These are phyloP conservation scores for Moringa oleifera DNA, from an alignment of 345 rosid species.

Conservation along the genomic window DNA sequence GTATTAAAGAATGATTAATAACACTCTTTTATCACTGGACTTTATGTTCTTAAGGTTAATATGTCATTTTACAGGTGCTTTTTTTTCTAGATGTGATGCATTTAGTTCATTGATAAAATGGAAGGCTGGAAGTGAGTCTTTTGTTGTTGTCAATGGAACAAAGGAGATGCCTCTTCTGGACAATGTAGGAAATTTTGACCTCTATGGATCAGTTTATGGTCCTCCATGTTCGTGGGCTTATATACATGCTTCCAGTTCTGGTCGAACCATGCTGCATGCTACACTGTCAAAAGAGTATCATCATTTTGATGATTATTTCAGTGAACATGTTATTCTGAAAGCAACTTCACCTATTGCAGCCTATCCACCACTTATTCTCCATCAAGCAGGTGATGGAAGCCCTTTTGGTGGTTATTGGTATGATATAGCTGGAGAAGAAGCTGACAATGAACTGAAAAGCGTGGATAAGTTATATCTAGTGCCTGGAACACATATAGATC, in stretches of 20 bases:
- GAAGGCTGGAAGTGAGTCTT: slow-evolving; percentile 73
- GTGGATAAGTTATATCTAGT: slow-evolving; percentile 61
- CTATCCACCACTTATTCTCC: slow-evolving; percentile 61
- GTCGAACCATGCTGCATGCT: slow-evolving; percentile 71
- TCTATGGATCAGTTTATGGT: slow-evolving; percentile 29
- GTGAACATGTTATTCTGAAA: slow-evolving; percentile 51
- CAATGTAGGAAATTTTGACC: slow-evolving; percentile 22
- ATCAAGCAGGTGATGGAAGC: slow-evolving; percentile 70
- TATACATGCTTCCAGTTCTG: slow-evolving; percentile 65
- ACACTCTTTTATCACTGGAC: slow-evolving; percentile 16
- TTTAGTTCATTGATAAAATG: slow-evolving; percentile 63
- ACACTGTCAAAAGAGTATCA: slow-evolving; percentile 60
- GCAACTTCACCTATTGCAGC: slow-evolving; percentile 74
- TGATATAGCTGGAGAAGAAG: slow-evolving; percentile 39
- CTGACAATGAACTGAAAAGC: slow-evolving; percentile 37
- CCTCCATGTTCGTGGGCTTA: slow-evolving; percentile 73
- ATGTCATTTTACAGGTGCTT: slow-evolving; percentile 54
- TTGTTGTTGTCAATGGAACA: slow-evolving; percentile 55
- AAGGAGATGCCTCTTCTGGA: slow-evolving; percentile 32
- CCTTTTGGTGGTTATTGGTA: slow-evolving; percentile 86
- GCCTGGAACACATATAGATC: slow-evolving; percentile 76
- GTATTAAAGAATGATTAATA: slow-evolving; percentile 14
- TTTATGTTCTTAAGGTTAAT: slow-evolving; percentile 19
- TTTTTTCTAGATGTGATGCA: slow-evolving; percentile 71
- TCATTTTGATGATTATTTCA: slow-evolving; percentile 43